These are phyloP conservation scores for Pichia sp. DNA, from an alignment of 1,139 yeast species.

Conservation along the genomic window DNA sequence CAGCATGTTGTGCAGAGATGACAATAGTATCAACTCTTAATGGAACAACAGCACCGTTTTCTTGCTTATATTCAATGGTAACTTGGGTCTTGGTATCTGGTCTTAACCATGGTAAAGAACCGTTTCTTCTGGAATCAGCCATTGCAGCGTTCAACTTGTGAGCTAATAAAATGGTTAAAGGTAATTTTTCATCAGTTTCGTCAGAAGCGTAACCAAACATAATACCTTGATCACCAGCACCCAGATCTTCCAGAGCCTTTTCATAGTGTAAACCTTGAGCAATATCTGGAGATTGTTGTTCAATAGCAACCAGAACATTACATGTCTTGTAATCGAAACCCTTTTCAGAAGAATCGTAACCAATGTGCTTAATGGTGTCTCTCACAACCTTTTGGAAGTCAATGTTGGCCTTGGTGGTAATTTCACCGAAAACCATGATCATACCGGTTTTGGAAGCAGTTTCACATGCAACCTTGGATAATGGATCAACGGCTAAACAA, in stretches of 20 bases:
- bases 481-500: constrained; percentile 90
- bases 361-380: constrained; percentile 97
- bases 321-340: constrained; percentile 99
- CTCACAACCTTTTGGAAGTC: constrained; percentile 97
- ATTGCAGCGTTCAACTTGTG: constrained; percentile 96
- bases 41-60: constrained; percentile 93
- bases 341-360: constrained; percentile 92
- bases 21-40: constrained; percentile 96
- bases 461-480: constrained; percentile 98
- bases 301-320: constrained; percentile 97
- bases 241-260: constrained; percentile 92
- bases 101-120: constrained; percentile 92
- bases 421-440: constrained; percentile 99
- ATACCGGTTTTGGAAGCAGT: constrained; percentile 98
- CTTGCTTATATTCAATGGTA: constrained; percentile 91
- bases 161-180: constrained; percentile 87
- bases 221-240: constrained; percentile 99
- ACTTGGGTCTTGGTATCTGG: constrained; percentile 99
- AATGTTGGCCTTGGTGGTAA: constrained; percentile 90
- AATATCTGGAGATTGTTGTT: constrained; percentile 98
- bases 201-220: constrained; percentile 99
- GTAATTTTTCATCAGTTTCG: constrained; percentile 96
- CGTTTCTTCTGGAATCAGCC: constrained; percentile 96
- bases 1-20: constrained; percentile 97
- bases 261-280: constrained; percentile 99